Evolutionary conservation across 148 eudicot species (phyloP).

Genomic region (Amaranthus cruentus): DNA sequence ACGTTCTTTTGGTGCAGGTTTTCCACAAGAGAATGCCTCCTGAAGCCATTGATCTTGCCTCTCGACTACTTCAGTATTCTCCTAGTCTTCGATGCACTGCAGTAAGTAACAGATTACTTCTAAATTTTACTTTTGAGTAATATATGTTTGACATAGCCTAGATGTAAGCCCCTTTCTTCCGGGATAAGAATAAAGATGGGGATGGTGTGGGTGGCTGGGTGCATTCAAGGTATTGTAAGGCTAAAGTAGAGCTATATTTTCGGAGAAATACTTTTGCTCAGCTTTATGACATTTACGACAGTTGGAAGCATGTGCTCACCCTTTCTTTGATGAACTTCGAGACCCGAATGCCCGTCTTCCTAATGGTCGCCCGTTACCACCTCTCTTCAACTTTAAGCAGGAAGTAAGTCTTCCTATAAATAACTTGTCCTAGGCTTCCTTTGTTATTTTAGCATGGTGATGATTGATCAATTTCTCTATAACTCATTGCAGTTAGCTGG

Average conservation of each 20-base stretch:
- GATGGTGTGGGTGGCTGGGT: background rate
- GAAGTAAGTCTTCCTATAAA: constrained; percentile 51
- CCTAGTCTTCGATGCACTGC: constrained; percentile 94
- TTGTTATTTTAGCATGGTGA: background rate
- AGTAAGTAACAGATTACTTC: constrained; percentile 37
- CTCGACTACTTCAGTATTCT: constrained; percentile 79
- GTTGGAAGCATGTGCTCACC: constrained; percentile 93
- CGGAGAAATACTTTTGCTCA: too few relatives aligned
- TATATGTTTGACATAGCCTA: background rate
- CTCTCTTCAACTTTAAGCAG: constrained; percentile 86
- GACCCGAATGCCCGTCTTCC: constrained; percentile 91
- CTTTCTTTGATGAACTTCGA: constrained; percentile 93
- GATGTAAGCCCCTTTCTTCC: background rate
- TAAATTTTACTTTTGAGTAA: background rate
- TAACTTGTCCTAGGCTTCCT: background rate
- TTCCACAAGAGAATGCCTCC: constrained; percentile 84
- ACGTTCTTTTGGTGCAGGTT: constrained; percentile 44
- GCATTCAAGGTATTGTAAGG: background rate
- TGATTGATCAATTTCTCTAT: background rate
- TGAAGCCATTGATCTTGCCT: constrained; percentile 88
- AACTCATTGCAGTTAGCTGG: constrained; percentile 50
- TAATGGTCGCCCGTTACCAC: constrained; percentile 84
- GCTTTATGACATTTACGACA: constrained; percentile 15
- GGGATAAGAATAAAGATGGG: background rate
- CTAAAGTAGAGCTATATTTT: too few relatives aligned